These are phyloP conservation scores for Phialophora expanda DNA, from an alignment of 2,329 filamentous ascomycete genomes.

Conservation along the genomic window DNA sequence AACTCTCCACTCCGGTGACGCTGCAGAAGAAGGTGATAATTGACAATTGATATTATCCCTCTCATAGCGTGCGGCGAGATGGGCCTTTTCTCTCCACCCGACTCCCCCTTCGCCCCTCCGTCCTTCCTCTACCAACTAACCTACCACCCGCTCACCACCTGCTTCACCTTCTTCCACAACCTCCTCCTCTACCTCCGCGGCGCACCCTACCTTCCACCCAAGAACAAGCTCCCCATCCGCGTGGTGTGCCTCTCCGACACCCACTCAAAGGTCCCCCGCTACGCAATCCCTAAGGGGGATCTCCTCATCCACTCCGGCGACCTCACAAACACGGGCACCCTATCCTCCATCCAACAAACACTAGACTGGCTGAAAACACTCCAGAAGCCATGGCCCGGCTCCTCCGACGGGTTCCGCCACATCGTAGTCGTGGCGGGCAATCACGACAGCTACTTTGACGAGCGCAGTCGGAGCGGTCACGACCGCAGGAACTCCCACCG, in stretches of 20 bases:
- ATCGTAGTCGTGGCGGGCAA: slow-evolving; percentile 87
- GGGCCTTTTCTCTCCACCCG: slow-evolving; percentile 29
- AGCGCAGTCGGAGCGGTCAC: slow-evolving; percentile 61
- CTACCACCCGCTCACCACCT: slow-evolving; percentile 68
- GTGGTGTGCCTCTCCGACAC: slow-evolving; percentile 92
- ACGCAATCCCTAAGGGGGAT: slow-evolving; percentile 68
- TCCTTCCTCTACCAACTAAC: slow-evolving; percentile 67
- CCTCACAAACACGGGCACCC: slow-evolving; percentile 74
- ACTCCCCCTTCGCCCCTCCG: slow-evolving; percentile 55
- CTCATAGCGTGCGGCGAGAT: slow-evolving; percentile 10
- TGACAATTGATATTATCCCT: neutral
- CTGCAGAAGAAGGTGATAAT: neutral
- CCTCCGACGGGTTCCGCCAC: slow-evolving; percentile 66
- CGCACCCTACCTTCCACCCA: slow-evolving; percentile 63
- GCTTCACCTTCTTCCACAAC: slow-evolving; percentile 67
- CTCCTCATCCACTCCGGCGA: slow-evolving; percentile 90
- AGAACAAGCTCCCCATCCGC: slow-evolving; percentile 63
- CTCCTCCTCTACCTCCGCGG: slow-evolving; percentile 71
- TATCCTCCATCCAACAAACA: slow-evolving; percentile 76
- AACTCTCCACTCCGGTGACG: neutral
- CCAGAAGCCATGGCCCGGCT: slow-evolving; percentile 38
- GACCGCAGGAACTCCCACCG: slow-evolving; percentile 58
- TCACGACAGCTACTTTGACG: slow-evolving; percentile 85
- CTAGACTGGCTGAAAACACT: slow-evolving; percentile 79
- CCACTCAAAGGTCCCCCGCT: slow-evolving; percentile 65